Evolutionary conservation across 1,284 basidiomycete genomes (phyloP).

Genomic region (Mycena citricolor): DNA sequence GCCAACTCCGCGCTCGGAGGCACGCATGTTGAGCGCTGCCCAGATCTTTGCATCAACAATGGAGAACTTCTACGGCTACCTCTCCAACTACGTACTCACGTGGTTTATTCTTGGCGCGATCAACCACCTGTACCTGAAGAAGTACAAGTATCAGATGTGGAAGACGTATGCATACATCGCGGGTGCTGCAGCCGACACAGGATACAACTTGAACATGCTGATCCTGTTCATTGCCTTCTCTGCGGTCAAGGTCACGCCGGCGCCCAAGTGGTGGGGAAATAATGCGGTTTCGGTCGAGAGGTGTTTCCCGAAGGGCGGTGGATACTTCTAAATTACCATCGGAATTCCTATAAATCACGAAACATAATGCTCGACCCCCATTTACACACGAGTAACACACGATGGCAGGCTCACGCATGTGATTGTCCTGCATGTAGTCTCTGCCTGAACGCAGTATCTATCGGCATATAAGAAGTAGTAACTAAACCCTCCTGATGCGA

Average conservation of each 20-base stretch:
- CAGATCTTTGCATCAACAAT: slow-evolving; percentile 21
- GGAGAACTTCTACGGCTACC: slow-evolving; percentile 24
- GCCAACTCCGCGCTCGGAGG: background rate
- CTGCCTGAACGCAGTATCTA: too few species aligned
- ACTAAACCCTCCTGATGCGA: too few species aligned
- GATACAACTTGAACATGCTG: slow-evolving; percentile 30
- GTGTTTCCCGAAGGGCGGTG: too few species aligned
- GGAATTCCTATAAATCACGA: too few species aligned
- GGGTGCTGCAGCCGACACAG: slow-evolving; percentile 28
- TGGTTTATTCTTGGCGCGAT: slow-evolving; percentile 27
- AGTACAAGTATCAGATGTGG: slow-evolving; percentile 28
- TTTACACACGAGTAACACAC: too few species aligned
- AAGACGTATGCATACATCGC: slow-evolving; percentile 29
- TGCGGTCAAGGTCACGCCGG: slow-evolving; percentile 15
- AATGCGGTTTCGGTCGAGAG: slow-evolving; percentile 18
- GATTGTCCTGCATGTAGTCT: too few species aligned
- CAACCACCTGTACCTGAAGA: slow-evolving; percentile 29
- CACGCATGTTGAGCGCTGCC: too few species aligned
- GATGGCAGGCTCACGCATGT: too few species aligned
- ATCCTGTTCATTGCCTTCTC: slow-evolving; percentile 29
- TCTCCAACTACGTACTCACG: slow-evolving; percentile 25
- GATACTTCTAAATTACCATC: too few species aligned
- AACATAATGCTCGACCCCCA: too few species aligned
- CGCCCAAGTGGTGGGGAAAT: slow-evolving; percentile 21
- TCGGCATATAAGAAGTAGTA: too few species aligned